These are phyloP conservation scores for Lathyrus tuberosus DNA, from an alignment of 306 rosid species.

Conservation along the genomic window DNA sequence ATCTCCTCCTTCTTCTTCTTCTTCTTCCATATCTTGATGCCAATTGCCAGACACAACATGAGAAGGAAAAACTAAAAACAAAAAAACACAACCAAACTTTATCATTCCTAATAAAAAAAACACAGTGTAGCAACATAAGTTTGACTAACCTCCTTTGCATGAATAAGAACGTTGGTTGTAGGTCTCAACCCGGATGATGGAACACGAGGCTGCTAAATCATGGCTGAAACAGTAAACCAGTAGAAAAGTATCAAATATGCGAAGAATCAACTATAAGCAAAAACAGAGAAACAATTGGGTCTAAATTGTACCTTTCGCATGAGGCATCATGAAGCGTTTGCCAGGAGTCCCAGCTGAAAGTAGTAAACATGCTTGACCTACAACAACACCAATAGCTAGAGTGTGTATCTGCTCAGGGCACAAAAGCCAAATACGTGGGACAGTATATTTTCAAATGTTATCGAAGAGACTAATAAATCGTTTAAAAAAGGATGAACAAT, in stretches of 20 bases:
- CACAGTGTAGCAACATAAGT: conserved; percentile 26
- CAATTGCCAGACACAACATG: conserved; percentile 27
- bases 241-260: conserved; percentile 16
- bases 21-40: no score
- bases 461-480: conserved; percentile 1
- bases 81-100: conserved; percentile 26
- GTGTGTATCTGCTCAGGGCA: conserved; percentile 69
- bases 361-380: conserved; percentile 89
- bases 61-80: background rate
- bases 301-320: conserved; percentile 68
- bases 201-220: conserved; percentile 95
- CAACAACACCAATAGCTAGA: conserved; percentile 77
- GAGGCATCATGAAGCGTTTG: conserved; percentile 78
- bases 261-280: conserved; percentile 21
- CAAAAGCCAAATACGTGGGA: conserved; percentile 23
- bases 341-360: conserved; percentile 89
- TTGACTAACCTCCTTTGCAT: conserved; percentile 83
- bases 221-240: conserved; percentile 63
- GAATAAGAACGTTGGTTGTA: conserved; percentile 80
- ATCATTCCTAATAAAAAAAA: conserved; percentile 24
- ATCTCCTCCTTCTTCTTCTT: no score
- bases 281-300: conserved; percentile 17
- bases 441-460: conserved; percentile 21
- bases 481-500: conserved; percentile 19
- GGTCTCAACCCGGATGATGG: conserved; percentile 95